These are phyloP conservation scores for Alternaria sp. DNA, from an alignment of 2,329 filamentous ascomycete genomes.

Conservation along the genomic window DNA sequence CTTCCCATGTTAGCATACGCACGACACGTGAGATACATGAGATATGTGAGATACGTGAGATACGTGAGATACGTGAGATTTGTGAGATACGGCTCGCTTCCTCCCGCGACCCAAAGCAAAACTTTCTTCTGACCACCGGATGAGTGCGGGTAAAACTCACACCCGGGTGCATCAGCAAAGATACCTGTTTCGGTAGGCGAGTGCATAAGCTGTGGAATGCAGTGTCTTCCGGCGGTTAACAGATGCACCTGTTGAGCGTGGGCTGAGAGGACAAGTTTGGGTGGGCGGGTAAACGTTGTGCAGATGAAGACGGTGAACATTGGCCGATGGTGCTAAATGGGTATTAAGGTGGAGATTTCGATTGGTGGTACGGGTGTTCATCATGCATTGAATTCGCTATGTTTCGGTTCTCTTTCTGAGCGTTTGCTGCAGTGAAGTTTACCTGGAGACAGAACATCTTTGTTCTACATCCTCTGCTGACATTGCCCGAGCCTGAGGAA, in stretches of 20 bases:
- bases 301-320: neutral
- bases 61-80: neutral
- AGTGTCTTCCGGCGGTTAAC: constrained; percentile 24
- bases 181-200: constrained; percentile 16
- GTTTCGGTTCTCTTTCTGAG: neutral
- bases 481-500: neutral
- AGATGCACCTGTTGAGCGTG: constrained; percentile 6
- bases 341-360: neutral
- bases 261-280: constrained; percentile 3
- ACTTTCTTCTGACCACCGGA: constrained; percentile 4
- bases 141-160: constrained; percentile 13
- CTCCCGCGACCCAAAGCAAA: neutral
- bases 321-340: neutral
- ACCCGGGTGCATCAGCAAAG: constrained; percentile 5
- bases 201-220: constrained; percentile 9
- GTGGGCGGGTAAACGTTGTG: constrained; percentile 1
- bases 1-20: neutral
- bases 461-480: neutral
- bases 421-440: neutral
- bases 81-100: neutral
- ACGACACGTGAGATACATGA: neutral
- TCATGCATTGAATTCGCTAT: neutral
- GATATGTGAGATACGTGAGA: neutral
- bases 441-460: neutral
- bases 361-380: neutral